Percentiles rank a stretch among this genome's conserved stretches.
phyloP scores from a whole-genome alignment of 2,329 filamentous ascomycete species.

The Fusarium lyarnte region DNA sequence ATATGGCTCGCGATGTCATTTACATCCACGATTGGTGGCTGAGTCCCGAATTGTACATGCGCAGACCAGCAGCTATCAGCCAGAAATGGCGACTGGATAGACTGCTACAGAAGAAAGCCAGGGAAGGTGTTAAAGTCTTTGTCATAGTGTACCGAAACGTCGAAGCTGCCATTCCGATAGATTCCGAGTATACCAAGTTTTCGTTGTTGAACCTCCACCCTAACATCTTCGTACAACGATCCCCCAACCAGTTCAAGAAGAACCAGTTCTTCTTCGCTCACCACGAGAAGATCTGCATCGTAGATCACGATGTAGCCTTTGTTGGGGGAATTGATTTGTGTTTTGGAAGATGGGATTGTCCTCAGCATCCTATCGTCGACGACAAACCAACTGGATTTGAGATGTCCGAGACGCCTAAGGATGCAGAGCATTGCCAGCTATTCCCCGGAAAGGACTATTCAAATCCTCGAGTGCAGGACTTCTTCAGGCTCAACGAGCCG shows the following conservation, averaged over 20 bases:
- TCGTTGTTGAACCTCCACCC: conserved; percentile 94
- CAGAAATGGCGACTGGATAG: conserved; percentile 98
- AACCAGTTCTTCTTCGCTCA: conserved; percentile 99
- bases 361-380: conserved; percentile 88
- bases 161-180: conserved; percentile 95
- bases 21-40: conserved; percentile 99
- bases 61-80: conserved; percentile 91
- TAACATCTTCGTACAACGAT: conserved; percentile 95
- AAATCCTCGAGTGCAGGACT: conserved; percentile 94
- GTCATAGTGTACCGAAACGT: conserved; percentile 98
- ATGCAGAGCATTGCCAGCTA: conserved; percentile 92
- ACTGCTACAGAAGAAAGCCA: conserved; percentile 90
- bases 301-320: conserved; percentile 96
- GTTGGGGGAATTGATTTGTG: conserved; percentile 96
- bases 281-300: conserved; percentile 96
- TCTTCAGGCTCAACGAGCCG: conserved; percentile 90
- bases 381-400: conserved; percentile 97
- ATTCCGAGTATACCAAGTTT: conserved; percentile 98
- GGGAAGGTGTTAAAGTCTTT: conserved; percentile 96
- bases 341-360: conserved; percentile 97
- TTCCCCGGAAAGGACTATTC: conserved; percentile 99
- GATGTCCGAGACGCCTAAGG: conserved; percentile 75
- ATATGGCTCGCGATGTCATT: conserved; percentile 96
- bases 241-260: conserved; percentile 97
- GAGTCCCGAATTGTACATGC: conserved; percentile 94